These are phyloP conservation scores for Erodium maritimum DNA, from an alignment of 345 rosid species.

Conservation along the genomic window DNA sequence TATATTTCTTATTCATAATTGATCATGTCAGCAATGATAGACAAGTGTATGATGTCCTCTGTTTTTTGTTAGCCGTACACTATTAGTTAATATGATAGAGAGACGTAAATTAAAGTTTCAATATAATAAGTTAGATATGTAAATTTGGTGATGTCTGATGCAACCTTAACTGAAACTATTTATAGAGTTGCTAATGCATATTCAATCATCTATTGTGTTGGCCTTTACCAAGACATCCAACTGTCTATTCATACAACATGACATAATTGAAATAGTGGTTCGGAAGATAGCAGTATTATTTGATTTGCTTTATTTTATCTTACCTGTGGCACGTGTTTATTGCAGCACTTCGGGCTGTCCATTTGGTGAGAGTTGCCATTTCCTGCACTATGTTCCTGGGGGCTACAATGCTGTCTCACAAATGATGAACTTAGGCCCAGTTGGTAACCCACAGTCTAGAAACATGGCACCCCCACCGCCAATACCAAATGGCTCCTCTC, in stretches of 20 bases:
- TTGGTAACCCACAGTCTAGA: slow-evolving; percentile 36
- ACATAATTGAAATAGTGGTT: not conserved
- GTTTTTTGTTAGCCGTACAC: too few relatives aligned
- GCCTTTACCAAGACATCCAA: not conserved
- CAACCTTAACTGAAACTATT: not conserved
- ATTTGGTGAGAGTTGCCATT: slow-evolving; percentile 87
- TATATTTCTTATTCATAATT: too few relatives aligned
- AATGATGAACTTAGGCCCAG: slow-evolving; percentile 51
- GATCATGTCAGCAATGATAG: too few relatives aligned
- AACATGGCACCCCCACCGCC: slow-evolving; percentile 26
- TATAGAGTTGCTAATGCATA: not conserved
- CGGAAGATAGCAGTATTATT: not conserved
- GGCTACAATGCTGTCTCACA: slow-evolving; percentile 73
- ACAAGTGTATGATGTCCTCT: too few relatives aligned
- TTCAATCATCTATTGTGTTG: too few relatives aligned
- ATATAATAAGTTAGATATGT: too few relatives aligned
- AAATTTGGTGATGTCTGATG: too few relatives aligned
- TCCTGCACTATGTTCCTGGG: slow-evolving; percentile 70
- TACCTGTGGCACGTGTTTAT: slow-evolving; percentile 5
- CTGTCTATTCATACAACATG: not conserved
- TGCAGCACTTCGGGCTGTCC: slow-evolving; percentile 84
- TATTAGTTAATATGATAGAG: too few relatives aligned
- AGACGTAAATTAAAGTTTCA: too few relatives aligned
- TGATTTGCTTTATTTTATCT: not conserved
- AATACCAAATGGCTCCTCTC: slow-evolving; percentile 26